Percentiles rank a stretch among this genome's conserved stretches.
phyloP scores from a whole-genome alignment of 768 basidiomycete species.

The Suillus clintonianus region DNA sequence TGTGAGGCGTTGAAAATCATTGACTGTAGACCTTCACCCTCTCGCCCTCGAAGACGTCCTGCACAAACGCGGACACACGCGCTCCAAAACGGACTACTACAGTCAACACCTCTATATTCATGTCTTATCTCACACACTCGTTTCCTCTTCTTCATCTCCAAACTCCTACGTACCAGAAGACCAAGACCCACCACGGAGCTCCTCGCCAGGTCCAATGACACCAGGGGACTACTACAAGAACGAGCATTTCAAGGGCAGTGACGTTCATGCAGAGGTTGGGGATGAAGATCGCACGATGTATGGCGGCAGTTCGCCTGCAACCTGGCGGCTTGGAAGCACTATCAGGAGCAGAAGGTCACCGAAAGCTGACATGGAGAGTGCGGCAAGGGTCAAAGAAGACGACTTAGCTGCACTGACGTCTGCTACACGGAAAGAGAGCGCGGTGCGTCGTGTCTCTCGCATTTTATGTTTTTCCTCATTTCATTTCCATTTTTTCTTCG shows the following conservation, averaged over 20 bases:
- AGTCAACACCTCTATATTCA: constrained; percentile 69
- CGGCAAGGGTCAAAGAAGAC: not conserved
- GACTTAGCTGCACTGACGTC: not conserved
- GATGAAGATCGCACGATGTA: constrained; percentile 3
- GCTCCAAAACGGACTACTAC: constrained; percentile 76
- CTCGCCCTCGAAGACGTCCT: constrained; percentile 73
- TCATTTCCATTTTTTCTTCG: not conserved
- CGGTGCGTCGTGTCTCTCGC: constrained; percentile 2
- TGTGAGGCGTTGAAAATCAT: constrained; percentile 10
- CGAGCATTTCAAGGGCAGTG: not conserved
- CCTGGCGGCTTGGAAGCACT: constrained; percentile 6
- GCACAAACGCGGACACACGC: constrained; percentile 50
- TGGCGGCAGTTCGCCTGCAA: constrained; percentile 9
- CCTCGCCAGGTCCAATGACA: constrained; percentile 29
- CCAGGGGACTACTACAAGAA: constrained; percentile 7
- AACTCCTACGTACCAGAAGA: constrained; percentile 13
- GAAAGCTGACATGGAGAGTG: constrained; percentile 1
- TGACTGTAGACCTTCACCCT: constrained; percentile 59
- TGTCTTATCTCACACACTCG: constrained; percentile 63
- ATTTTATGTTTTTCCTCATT: not conserved
- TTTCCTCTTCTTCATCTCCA: constrained; percentile 4
- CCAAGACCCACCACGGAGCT: constrained; percentile 24
- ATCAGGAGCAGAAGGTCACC: constrained; percentile 5
- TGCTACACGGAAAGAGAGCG: constrained; percentile 9
- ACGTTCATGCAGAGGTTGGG: not conserved